Evolutionary conservation across 768 basidiomycete species (phyloP), one percentile per base, ranked within the genome.

Genomic region (Serendipita indica): DNA sequence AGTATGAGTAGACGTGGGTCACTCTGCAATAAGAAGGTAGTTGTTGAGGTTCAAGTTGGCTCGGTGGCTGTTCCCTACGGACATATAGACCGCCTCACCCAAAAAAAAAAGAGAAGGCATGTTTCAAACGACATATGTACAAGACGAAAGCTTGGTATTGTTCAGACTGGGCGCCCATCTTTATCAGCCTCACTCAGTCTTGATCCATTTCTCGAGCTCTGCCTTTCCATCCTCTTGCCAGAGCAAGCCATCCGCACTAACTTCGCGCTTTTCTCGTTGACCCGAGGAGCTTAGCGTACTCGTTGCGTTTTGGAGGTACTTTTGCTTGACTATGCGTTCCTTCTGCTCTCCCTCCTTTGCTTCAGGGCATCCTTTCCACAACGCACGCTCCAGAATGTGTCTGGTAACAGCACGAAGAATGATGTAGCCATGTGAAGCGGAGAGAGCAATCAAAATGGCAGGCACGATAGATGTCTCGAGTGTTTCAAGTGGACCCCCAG

Each of bases 351-450:
- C 70, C 64, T 77, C 75, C 58, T 74, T 74, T 61, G 81, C 79
- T 67, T 89, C 91, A 39, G 71, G 68, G 60, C 83, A 84, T 1
- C 80, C 82, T 49, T 76, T 74, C 91, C 90, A 94, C 62, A 85
- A 70, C n/a, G 84, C 69, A 65, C 81, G 76, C 69, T 87, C 82
- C 20, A 92, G 74, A 30, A 89, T 64, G 64, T 82, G 85, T 20
- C 85, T 73, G 34, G 90, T 79, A 13, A 76, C 60, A 3, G 72
- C 73, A 12, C 83, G 77, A 43, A 88, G 65, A 34, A 90, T 62
- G 60, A 91, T 72, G 70, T 83, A 94, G n/a, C 77, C 84, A 68
- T 98, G 94, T 43, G 83, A 86, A n/a, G 90, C 83, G 3, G 79
- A 77, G 37, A 97, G 77, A 1, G 90, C 86, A 39, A 94, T 72